phyloP scores from a whole-genome alignment of 306 rosid genomes.

The Herpetospermum pedunculosum region DNA sequence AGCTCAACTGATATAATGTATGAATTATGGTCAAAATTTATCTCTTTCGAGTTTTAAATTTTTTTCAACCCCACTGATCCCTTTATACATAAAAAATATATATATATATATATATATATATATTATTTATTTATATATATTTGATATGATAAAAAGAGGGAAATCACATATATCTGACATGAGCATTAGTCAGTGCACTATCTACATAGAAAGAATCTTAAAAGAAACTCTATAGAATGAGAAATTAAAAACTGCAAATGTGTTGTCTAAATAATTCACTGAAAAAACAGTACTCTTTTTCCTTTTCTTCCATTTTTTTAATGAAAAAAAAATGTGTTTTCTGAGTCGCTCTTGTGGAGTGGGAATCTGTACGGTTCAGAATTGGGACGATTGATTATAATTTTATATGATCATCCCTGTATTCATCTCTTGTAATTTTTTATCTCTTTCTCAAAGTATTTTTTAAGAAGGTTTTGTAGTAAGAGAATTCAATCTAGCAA shows the following conservation, averaged over 20 bases:
- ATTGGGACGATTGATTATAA: not conserved
- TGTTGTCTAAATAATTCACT: not conserved
- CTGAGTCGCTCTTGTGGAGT: not conserved
- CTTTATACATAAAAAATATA: not conserved
- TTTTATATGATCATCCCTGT: not conserved
- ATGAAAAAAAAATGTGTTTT: not conserved
- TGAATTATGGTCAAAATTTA: no score
- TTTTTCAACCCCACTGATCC: not conserved
- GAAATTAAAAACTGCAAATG: not conserved
- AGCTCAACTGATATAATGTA: no score
- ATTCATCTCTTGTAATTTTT: not conserved
- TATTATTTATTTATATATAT: not conserved
- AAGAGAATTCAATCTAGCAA: not conserved
- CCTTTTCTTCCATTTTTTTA: not conserved
- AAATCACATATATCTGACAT: conserved; percentile 4
- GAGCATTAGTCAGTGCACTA: not conserved
- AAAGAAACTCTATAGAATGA: not conserved
- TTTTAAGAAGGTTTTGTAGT: not conserved
- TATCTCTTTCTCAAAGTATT: not conserved
- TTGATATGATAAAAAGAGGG: not conserved
- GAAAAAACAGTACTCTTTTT: not conserved
- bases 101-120: no score
- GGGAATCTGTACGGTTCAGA: not conserved
- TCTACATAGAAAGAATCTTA: conserved; percentile 4
- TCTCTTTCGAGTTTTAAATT: no score